phyloP scores from a whole-genome alignment of 495 filamentous ascomycete species.

The Aspergillus coremiiformis region DNA sequence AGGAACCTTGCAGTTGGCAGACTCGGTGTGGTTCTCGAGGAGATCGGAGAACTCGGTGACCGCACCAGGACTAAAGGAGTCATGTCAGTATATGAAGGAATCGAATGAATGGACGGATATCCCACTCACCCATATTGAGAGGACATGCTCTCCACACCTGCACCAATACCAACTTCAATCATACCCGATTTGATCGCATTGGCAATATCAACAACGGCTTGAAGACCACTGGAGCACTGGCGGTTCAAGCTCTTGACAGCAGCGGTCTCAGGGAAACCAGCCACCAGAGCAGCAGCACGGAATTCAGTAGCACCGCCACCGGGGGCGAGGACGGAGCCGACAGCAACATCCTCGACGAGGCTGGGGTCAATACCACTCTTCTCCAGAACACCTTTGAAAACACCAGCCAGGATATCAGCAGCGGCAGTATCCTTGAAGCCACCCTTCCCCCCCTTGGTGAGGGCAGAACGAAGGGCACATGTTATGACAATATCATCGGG shows the following conservation, averaged over 20 bases:
- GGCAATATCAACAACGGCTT: conserved; percentile 87
- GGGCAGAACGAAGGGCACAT: conserved; percentile 80
- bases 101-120: neutral
- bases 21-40: conserved; percentile 72
- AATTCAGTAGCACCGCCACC: conserved; percentile 96
- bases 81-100: neutral
- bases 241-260: conserved; percentile 82
- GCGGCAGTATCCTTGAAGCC: conserved; percentile 89
- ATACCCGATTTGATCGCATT: conserved; percentile 81
- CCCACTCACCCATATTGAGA: conserved; percentile 73
- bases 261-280: conserved; percentile 78
- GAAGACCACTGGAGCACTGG: conserved; percentile 84
- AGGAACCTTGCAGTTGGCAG: conserved; percentile 94
- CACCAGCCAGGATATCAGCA: conserved; percentile 77
- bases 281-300: conserved; percentile 83
- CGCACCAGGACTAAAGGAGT: conserved; percentile 56
- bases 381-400: conserved; percentile 70
- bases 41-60: conserved; percentile 93
- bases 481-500: conserved; percentile 85
- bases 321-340: conserved; percentile 84
- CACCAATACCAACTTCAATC: conserved; percentile 93
- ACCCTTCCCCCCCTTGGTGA: conserved; percentile 89
- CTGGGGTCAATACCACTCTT: conserved; percentile 79
- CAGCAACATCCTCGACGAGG: conserved; percentile 84
- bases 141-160: conserved; percentile 97